These are phyloP conservation scores for Agaricus sinodeliciosus DNA, from an alignment of 768 basidiomycete genomes.

Conservation along the genomic window DNA sequence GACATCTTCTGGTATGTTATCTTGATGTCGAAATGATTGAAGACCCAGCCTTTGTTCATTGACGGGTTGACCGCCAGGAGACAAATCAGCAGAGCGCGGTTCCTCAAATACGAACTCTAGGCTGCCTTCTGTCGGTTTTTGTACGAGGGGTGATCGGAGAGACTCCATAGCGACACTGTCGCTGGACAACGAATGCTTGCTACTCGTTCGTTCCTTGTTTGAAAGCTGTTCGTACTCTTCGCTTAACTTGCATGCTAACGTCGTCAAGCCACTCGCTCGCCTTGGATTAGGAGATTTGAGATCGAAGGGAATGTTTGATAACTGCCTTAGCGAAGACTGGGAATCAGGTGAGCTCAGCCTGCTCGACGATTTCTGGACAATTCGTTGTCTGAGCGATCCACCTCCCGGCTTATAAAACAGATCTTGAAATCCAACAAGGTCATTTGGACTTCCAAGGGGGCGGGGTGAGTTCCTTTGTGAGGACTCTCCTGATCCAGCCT, in stretches of 20 bases:
- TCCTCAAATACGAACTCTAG: conserved; percentile 35
- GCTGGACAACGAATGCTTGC: conserved; percentile 22
- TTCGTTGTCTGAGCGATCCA: not conserved
- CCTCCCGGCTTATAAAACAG: conserved; percentile 57
- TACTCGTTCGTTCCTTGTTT: conserved; percentile 21
- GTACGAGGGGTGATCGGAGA: conserved; percentile 9
- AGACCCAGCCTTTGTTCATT: conserved; percentile 28
- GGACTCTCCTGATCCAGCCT: not conserved
- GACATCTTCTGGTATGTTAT: conserved; percentile 42
- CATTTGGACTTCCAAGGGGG: conserved; percentile 53
- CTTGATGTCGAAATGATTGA: conserved; percentile 15
- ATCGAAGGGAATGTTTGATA: conserved; percentile 28
- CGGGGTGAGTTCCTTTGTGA: conserved; percentile 41
- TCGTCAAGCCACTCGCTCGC: conserved; percentile 40
- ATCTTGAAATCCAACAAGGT: conserved; percentile 69
- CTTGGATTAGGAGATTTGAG: conserved; percentile 23
- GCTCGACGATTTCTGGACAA: conserved; percentile 7
- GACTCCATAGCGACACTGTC: conserved; percentile 8
- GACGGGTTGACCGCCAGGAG: conserved; percentile 12
- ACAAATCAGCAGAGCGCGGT: conserved; percentile 19
- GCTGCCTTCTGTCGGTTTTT: conserved; percentile 25
- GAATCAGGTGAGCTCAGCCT: conserved; percentile 11
- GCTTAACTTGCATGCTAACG: conserved; percentile 42
- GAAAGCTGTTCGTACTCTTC: conserved; percentile 42
- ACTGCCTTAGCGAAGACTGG: conserved; percentile 19